Percentiles rank a stretch among this genome's conserved stretches.
Conservation (phyloP, 2,329 filamentous ascomycete genomes). For the Diatrype stigma region DNA sequence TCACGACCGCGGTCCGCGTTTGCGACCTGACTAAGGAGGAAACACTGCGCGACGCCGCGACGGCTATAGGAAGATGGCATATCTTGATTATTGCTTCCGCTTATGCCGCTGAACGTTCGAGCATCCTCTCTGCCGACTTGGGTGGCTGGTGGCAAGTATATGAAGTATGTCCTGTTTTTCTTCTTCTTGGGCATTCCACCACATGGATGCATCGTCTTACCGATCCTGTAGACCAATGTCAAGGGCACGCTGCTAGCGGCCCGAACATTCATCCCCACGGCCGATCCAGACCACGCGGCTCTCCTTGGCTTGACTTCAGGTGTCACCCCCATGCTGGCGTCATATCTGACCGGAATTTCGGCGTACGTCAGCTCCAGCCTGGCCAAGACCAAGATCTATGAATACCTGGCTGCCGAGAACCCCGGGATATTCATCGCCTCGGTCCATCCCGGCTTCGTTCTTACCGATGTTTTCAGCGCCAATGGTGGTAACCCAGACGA, state of each 20-base stretch:
- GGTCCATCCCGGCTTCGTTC: constrained; percentile 21
- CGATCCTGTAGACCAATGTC: constrained; percentile 9
- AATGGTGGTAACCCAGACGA: constrained; percentile 16
- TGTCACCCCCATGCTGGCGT: not conserved
- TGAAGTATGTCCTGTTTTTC: constrained; percentile 11
- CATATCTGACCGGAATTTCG: constrained; percentile 9
- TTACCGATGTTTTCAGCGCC: constrained; percentile 16
- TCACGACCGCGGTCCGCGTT: not conserved
- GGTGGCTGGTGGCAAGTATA: constrained; percentile 19
- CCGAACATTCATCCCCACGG: constrained; percentile 7
- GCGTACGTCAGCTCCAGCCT: constrained; percentile 12
- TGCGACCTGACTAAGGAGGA: constrained; percentile 2
- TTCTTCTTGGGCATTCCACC: not conserved
- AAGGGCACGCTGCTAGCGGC: constrained; percentile 7
- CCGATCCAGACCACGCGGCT: constrained; percentile 6
- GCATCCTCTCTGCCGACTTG: constrained; percentile 4
- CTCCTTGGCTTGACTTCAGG: constrained; percentile 9
- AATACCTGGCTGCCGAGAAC: constrained; percentile 22
- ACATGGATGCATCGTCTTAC: not conserved
- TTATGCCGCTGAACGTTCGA: not conserved
- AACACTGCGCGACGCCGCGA: not conserved
- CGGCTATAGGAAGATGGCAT: constrained; percentile 2
- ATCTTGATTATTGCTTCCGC: constrained; percentile 3
- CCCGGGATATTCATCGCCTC: constrained; percentile 16
- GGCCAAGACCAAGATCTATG: constrained; percentile 16